These are phyloP conservation scores for Rhizophagus clarus DNA, from an alignment of 192 early-diverging fungal genomes.

Conservation along the genomic window DNA sequence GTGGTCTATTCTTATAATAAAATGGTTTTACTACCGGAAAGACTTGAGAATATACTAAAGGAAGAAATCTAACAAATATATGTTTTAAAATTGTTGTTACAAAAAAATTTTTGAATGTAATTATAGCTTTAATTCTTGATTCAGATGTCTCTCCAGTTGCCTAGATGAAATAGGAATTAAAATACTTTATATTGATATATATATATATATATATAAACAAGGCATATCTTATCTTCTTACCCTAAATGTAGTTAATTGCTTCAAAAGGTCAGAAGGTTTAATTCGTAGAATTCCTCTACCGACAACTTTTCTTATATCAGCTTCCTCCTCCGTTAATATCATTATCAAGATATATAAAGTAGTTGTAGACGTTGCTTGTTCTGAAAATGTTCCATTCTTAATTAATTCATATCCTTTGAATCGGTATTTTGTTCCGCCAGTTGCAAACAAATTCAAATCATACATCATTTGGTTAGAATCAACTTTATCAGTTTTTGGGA, in stretches of 20 bases:
- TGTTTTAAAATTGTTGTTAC: constrained; percentile 29
- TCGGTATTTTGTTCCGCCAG: constrained; percentile 43
- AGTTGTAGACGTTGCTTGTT: constrained; percentile 40
- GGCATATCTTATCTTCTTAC: constrained; percentile 6
- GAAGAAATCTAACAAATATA: constrained; percentile 40
- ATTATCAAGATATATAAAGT: constrained; percentile 25
- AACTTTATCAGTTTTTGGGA: constrained; percentile 33
- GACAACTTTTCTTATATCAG: constrained; percentile 36
- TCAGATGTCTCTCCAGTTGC: constrained; percentile 21
- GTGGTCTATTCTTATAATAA: constrained; percentile 28
- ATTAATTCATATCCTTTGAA: constrained; percentile 47
- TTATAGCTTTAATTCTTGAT: constrained; percentile 34
- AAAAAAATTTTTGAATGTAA: constrained; percentile 30
- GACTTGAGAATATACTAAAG: constrained; percentile 33
- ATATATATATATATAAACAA: constrained; percentile 5
- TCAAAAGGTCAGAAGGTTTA: constrained; percentile 34
- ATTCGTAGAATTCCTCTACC: constrained; percentile 43
- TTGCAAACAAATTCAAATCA: constrained; percentile 37
- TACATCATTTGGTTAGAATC: constrained; percentile 42
- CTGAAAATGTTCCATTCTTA: constrained; percentile 33
- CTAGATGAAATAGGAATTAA: constrained; percentile 1
- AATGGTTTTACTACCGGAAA: constrained; percentile 7
- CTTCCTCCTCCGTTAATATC: constrained; percentile 35
- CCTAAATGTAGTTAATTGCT: constrained; percentile 34
- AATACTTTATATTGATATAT: constrained; percentile 2